A percentile compares a stretch with the other conserved stretches of the same genome.
phyloP scores from a whole-genome alignment of 192 early-diverging fungal genomes.

The Glomus cerebriforme region DNA sequence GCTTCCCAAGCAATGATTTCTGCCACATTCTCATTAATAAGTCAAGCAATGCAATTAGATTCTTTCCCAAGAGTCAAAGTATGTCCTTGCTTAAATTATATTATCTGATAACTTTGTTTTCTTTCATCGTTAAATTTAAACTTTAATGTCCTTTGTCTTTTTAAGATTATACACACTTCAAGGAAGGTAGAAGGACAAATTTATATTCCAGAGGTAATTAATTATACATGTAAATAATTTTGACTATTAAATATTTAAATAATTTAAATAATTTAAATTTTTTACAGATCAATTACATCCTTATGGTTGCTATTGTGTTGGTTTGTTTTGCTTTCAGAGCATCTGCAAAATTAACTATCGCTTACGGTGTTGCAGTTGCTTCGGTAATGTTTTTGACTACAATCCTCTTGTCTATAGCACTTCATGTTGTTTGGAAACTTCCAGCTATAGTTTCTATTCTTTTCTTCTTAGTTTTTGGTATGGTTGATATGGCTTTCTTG shows the following conservation, averaged over 20 bases:
- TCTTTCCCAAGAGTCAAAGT: constrained; percentile 50
- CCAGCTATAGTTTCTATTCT: constrained; percentile 21
- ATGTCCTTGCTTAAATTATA: not conserved
- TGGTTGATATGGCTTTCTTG: constrained; percentile 33
- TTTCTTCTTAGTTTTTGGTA: constrained; percentile 34
- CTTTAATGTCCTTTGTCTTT: not conserved
- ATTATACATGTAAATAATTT: not conserved
- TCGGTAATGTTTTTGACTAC: constrained; percentile 17
- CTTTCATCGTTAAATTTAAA: constrained; percentile 10
- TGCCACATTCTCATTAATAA: constrained; percentile 53
- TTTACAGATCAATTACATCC: constrained; percentile 44
- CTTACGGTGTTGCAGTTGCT: constrained; percentile 45
- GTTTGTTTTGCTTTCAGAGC: constrained; percentile 43
- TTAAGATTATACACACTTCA: constrained; percentile 43
- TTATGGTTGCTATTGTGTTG: constrained; percentile 44
- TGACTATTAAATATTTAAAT: not conserved
- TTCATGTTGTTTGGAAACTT: constrained; percentile 27
- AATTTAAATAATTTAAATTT: not conserved
- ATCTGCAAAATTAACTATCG: constrained; percentile 43
- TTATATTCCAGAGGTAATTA: constrained; percentile 48
- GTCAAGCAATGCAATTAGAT: constrained; percentile 55
- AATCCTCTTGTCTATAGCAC: constrained; percentile 11
- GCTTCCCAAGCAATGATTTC: constrained; percentile 61
- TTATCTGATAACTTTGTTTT: not conserved
- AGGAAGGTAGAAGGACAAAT: constrained; percentile 39